Base-by-base conservation (phyloP, 2,329 filamentous ascomycete species). In the Lizonia empirigonia region DNA sequence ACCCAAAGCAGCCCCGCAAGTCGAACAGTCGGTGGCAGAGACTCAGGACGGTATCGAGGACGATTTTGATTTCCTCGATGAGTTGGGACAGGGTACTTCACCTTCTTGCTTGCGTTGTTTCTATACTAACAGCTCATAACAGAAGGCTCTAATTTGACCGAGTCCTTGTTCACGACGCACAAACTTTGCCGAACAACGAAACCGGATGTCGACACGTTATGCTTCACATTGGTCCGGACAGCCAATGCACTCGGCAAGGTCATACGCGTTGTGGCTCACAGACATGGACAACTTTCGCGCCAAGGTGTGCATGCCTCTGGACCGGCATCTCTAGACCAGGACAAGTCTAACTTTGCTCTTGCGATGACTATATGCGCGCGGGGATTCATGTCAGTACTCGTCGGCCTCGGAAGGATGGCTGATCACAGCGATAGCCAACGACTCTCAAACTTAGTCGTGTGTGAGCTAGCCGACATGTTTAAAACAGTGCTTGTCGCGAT, bases 401-500 rank as follows among this genome's bases (percentile, higher is more conserved):
- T 71, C 7, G 70, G 71, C 6, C 53, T 67, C 8, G 51, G 55
- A 3, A 69, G 53, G 26, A 50, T 74, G 20, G 37, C 49, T 8
- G 45, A 58, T 5, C 30, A 50, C 8, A 46, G 50, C 18, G n/a
- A 40, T 7, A 58, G 62, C 8, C 45, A 41, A 1, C 56, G 60
- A 12, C 54, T 63, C 3, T 18, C 58, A 0, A 62, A 57, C 20
- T 41, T 66, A 7, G 51, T 74, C 12, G 56, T 72, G 5, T 72
- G 65, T 26, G 68, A 68, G 44, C 53, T 65, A 10, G 65, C 74
- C 9, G 62, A 68, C 3, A 74, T 74, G 67, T 78, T 75, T 62
- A 68, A 67, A 2, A 53, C 49, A 5, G 56, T 74, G 1, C 56
- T 79, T 7, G 40, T 64, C 9, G 56, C 58, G 2, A 67, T 77